Evolutionary conservation across 2,329 filamentous ascomycete genomes (phyloP), one percentile per base, ranked within the genome.

Genomic region (Neocucurbitaria cava): DNA sequence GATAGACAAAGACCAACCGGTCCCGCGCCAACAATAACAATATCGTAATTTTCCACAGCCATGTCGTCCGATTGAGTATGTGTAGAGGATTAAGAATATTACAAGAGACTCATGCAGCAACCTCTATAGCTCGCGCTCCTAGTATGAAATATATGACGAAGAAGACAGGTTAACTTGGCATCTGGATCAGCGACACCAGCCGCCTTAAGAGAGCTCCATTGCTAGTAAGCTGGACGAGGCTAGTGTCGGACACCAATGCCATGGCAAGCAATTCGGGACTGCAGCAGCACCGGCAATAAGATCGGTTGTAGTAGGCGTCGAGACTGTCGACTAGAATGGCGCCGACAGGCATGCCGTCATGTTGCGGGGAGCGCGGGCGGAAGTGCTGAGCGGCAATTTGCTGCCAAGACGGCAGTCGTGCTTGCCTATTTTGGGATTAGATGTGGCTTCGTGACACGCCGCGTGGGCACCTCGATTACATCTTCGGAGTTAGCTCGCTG

Each of bases 1-100:
- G 92, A 95, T 21, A 96, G 84, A 78, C 96, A 88, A 53, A 96
- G 85, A 50, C 93, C 93, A 36, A 93, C 92, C 3, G 93, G 93
- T 15, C 93, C 93, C 51, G 93, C 93, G 61, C 93, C 93, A 50
- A 96, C 84, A 63, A 96, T 92, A 65, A 96, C 92, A 46, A 84
- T 84, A 68, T 89, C 87, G 76, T 87, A 88, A 49, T 78, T 82
- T 52, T 84, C 80, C 44, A 66, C 56, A 15, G 55, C 58, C 60
- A 66, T 67, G 51, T 38, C 52, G 36, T 28, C 30, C 9, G 18
- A 21, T 35, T 18, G 21, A 39, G 43, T 15, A 46, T 47, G 44
- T 43, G 42, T 9, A 15, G 15, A 40, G 20, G n/a, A 26, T 23
- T 28, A 45, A 13, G 36, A 49, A 53, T 46, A 52, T 17, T 44